A percentile compares a stretch with the other conserved stretches of the same genome.
phyloP scores from a whole-genome alignment of 305 asterid species.

The Rubia balearica region DNA sequence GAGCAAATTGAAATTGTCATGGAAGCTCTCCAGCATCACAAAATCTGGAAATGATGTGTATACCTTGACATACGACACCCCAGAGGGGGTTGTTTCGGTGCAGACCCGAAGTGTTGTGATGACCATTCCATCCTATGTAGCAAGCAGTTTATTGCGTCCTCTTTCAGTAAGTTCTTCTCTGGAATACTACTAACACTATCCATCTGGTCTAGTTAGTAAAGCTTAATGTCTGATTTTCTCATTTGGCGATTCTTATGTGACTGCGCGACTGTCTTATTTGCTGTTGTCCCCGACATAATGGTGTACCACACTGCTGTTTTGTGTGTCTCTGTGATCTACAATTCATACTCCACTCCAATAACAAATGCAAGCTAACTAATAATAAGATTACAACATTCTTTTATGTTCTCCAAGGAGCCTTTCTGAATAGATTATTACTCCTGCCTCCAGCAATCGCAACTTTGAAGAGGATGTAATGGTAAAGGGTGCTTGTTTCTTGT shows the following conservation, averaged over 20 bases:
- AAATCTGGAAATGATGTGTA: constrained; percentile 54
- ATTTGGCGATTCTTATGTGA: too few relatives aligned
- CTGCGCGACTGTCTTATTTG: too few relatives aligned
- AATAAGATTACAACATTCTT: neutral
- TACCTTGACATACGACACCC: constrained; percentile 70
- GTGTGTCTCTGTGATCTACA: neutral
- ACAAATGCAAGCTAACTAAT: neutral
- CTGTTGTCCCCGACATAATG: neutral
- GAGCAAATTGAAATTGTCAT: constrained; percentile 69
- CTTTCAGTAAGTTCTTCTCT: constrained; percentile 63
- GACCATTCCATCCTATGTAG: constrained; percentile 83
- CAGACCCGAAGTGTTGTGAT: constrained; percentile 66
- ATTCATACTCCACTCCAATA: neutral
- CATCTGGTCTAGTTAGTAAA: neutral
- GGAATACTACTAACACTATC: neutral
- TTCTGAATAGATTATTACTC: too few relatives aligned
- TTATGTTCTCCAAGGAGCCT: neutral
- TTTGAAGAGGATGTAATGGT: neutral
- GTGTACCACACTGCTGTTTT: neutral
- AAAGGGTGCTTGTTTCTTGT: neutral
- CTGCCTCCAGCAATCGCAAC: neutral
- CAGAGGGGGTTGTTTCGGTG: constrained; percentile 59
- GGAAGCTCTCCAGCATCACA: constrained; percentile 67
- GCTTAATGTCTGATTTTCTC: neutral
- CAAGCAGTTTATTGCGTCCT: constrained; percentile 69